phyloP scores from a whole-genome alignment of 148 eudicot genomes.

The Drosera capensis region DNA sequence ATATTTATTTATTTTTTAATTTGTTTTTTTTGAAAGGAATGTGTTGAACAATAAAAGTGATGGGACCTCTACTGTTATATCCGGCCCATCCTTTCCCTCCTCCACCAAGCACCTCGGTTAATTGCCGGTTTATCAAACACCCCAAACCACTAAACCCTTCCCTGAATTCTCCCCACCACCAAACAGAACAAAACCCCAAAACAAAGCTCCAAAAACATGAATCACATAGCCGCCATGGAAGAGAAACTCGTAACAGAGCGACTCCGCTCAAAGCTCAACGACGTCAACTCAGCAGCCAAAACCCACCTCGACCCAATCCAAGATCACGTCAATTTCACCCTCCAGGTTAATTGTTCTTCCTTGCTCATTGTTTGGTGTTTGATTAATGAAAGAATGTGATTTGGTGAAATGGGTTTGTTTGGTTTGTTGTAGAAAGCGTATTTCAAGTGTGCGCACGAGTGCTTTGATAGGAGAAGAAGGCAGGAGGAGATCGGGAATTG shows the following conservation, averaged over 20 bases:
- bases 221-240: conserved; percentile 49
- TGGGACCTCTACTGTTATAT: no score
- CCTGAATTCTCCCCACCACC: no score
- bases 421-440: conserved; percentile 81
- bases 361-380: neutral
- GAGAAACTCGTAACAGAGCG: conserved; percentile 60
- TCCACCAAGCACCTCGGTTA: no score
- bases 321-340: conserved; percentile 90
- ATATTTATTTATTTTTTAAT: no score
- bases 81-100: no score
- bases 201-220: conserved; percentile 35
- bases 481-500: conserved; percentile 64
- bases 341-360: conserved; percentile 34
- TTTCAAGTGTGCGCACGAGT: conserved; percentile 75
- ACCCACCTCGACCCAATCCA: conserved; percentile 56
- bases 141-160: no score
- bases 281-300: conserved; percentile 63
- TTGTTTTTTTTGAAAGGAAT: no score
- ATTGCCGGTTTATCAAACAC: no score
- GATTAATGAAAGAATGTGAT: neutral
- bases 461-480: conserved; percentile 62
- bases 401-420: neutral
- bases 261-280: conserved; percentile 56
- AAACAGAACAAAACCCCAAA: no score
- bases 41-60: no score